A percentile compares a stretch with the other conserved stretches of the same genome.
These are phyloP conservation scores for Chalciporus chontae DNA, from an alignment of 768 basidiomycete genomes.

Conservation along the genomic window DNA sequence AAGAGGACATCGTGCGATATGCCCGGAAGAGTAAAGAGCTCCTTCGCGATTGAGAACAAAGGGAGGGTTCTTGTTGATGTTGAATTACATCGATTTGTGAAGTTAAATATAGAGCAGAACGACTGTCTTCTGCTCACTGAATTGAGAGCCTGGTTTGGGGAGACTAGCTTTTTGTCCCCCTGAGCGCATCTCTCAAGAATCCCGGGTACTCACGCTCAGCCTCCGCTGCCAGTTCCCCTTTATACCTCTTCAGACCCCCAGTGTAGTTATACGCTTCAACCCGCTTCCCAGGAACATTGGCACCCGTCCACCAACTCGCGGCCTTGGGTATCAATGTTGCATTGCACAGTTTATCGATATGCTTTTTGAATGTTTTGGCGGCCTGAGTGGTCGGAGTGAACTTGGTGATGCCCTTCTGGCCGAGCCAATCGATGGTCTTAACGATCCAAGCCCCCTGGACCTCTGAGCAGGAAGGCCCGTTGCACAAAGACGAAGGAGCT, in stretches of 20 bases:
- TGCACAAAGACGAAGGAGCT: slow-evolving; percentile 8
- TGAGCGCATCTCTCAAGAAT: neutral
- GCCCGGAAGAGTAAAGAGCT: too few species aligned
- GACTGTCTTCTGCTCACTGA: too few species aligned
- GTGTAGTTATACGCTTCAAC: slow-evolving; percentile 9
- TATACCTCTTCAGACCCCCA: slow-evolving; percentile 8
- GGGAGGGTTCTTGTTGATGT: too few species aligned
- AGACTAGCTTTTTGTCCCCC: too few species aligned
- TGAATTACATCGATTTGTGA: too few species aligned
- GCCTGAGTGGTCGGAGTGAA: slow-evolving; percentile 1
- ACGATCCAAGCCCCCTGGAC: slow-evolving; percentile 5
- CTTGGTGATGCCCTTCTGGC: slow-evolving; percentile 5
- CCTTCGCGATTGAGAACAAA: too few species aligned
- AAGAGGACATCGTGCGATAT: too few species aligned
- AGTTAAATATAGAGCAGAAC: too few species aligned
- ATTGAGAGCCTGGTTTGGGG: too few species aligned
- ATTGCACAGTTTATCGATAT: neutral
- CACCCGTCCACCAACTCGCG: slow-evolving; percentile 8
- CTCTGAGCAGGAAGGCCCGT: slow-evolving; percentile 1
- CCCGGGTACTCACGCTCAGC: slow-evolving; percentile 5
- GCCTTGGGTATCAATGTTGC: slow-evolving; percentile 5
- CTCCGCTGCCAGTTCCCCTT: slow-evolving; percentile 8
- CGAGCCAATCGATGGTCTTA: slow-evolving; percentile 4
- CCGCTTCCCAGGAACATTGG: slow-evolving; percentile 4
- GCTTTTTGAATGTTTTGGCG: neutral